Evolutionary conservation across 2,329 filamentous ascomycete species (phyloP).

Genomic region (Pseudogymnoascus sp.): DNA sequence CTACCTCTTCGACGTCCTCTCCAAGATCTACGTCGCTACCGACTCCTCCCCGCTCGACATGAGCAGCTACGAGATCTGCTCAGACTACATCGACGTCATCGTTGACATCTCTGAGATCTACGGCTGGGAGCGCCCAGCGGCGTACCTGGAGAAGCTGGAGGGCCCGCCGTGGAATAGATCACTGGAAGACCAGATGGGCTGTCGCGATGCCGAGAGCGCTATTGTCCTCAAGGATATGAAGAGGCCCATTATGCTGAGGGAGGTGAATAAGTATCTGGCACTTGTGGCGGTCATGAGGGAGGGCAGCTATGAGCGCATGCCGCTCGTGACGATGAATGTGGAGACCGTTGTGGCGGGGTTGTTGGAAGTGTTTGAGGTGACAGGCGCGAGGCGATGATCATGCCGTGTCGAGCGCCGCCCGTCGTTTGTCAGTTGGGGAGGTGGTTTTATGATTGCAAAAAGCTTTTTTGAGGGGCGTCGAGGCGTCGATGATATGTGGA

Average conservation of each 20-base stretch:
- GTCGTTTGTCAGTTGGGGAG: no score
- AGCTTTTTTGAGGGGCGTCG: background rate
- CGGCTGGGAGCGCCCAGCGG: slow-evolving; percentile 57
- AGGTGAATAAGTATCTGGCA: slow-evolving; percentile 66
- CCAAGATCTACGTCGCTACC: slow-evolving; percentile 97
- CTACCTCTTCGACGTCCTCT: slow-evolving; percentile 94
- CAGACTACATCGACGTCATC: slow-evolving; percentile 96
- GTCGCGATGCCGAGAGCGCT: slow-evolving; percentile 57
- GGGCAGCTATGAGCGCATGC: slow-evolving; percentile 74
- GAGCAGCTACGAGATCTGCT: slow-evolving; percentile 95
- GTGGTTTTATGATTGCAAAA: background rate
- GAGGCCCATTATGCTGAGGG: slow-evolving; percentile 57
- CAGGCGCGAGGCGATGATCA: slow-evolving; percentile 44
- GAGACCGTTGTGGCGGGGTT: slow-evolving; percentile 72
- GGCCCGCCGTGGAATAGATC: slow-evolving; percentile 51
- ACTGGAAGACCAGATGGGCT: slow-evolving; percentile 57
- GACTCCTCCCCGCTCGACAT: slow-evolving; percentile 90
- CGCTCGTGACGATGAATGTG: slow-evolving; percentile 79
- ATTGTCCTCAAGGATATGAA: slow-evolving; percentile 57
- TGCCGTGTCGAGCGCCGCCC: no score
- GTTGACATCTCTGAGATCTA: slow-evolving; percentile 96
- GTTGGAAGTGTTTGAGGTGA: slow-evolving; percentile 69
- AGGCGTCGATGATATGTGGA: background rate
- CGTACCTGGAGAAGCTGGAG: slow-evolving; percentile 48
- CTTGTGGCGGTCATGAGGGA: slow-evolving; percentile 83